Evolutionary conservation across 1,284 basidiomycete genomes (phyloP).

Genomic region (Trichosporon inkin): DNA sequence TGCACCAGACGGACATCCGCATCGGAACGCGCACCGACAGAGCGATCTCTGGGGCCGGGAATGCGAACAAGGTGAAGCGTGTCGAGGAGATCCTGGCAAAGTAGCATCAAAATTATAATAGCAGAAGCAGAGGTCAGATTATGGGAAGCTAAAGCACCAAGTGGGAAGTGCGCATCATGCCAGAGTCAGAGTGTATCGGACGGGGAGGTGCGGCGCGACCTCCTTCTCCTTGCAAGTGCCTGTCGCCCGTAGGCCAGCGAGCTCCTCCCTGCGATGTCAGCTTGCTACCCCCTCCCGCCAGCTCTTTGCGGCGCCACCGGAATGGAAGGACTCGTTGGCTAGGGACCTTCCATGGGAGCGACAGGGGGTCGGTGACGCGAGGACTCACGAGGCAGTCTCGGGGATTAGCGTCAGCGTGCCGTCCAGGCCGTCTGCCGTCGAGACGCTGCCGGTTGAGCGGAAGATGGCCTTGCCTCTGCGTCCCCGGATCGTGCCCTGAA

Average conservation of each 20-base stretch:
- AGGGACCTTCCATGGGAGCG: too few species aligned
- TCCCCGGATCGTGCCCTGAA: slow-evolving; percentile 1
- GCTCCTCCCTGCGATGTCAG: not conserved
- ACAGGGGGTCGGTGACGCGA: too few species aligned
- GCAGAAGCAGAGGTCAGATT: not conserved
- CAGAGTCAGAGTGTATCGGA: slow-evolving; percentile 3
- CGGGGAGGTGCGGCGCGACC: not conserved
- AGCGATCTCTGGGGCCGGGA: slow-evolving; percentile 63
- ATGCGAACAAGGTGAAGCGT: slow-evolving; percentile 69
- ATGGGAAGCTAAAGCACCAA: not conserved
- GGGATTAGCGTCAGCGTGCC: not conserved
- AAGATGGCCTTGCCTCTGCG: not conserved
- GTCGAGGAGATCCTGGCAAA: slow-evolving; percentile 64
- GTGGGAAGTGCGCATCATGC: not conserved
- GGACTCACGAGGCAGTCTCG: slow-evolving; percentile 3
- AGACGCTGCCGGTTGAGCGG: not conserved
- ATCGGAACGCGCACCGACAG: slow-evolving; percentile 83
- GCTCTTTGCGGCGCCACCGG: too few species aligned
- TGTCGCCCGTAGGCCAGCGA: not conserved
- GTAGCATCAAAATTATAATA: not conserved
- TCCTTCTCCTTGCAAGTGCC: not conserved
- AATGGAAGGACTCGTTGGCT: too few species aligned
- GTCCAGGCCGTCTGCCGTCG: not conserved
- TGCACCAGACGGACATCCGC: slow-evolving; percentile 82
- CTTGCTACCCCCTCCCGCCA: not conserved